Conservation (phyloP, 2,329 filamentous ascomycete species). For the Penicillium sp. region DNA sequence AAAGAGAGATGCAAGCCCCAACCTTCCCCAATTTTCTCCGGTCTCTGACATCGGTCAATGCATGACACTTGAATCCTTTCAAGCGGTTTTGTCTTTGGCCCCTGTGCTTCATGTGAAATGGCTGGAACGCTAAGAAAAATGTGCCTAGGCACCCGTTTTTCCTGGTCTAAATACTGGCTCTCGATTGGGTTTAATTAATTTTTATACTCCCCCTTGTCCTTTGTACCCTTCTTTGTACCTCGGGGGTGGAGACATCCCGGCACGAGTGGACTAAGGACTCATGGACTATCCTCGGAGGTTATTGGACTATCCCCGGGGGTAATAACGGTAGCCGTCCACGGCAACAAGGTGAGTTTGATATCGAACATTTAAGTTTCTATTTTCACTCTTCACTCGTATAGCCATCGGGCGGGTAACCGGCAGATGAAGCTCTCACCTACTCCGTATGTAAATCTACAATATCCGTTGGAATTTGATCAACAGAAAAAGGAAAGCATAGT, state of each 20-base stretch:
- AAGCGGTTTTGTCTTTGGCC: neutral
- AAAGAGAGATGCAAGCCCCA: constrained; percentile 2
- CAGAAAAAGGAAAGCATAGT: neutral
- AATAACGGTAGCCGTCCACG: neutral
- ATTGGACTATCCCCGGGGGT: neutral
- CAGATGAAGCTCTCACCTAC: constrained; percentile 18
- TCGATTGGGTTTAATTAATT: neutral
- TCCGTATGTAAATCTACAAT: neutral
- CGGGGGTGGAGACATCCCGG: neutral
- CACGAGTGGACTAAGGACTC: neutral
- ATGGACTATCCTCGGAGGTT: neutral
- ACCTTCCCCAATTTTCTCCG: constrained; percentile 10
- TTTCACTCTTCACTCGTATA: neutral
- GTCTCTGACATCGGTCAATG: constrained; percentile 1
- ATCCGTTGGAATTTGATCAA: neutral
- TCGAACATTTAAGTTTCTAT: neutral
- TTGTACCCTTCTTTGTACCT: neutral
- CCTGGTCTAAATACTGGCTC: neutral
- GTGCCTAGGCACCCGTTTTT: constrained; percentile 1
- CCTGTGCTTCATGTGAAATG: constrained; percentile 10
- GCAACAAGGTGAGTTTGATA: neutral
- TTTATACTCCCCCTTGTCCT: neutral
- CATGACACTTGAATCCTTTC: constrained; percentile 6
- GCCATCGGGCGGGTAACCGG: constrained; percentile 11
- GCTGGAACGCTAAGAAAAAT: neutral